Evolutionary conservation across 306 rosid genomes (phyloP).

Genomic region (Quercus suber): DNA sequence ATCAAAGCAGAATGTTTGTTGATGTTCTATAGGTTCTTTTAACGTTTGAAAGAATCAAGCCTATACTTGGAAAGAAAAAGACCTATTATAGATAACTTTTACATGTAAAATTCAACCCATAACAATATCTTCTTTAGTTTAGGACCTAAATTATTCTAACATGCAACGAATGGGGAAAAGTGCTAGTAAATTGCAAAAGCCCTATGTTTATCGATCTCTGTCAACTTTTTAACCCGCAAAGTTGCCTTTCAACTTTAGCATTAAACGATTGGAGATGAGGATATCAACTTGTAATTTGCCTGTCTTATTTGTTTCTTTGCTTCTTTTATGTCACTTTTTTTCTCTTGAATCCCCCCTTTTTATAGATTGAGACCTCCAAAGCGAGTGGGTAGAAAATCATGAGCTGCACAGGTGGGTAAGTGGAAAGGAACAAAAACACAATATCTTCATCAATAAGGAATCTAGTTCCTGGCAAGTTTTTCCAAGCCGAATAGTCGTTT

Average conservation of each 20-base stretch:
- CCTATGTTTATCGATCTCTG: conserved; percentile 51
- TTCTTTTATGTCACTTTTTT: conserved; percentile 21
- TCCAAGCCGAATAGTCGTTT: not conserved
- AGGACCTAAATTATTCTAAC: not conserved
- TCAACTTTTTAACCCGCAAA: conserved; percentile 42
- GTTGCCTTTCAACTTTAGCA: conserved; percentile 56
- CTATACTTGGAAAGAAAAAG: too few species aligned
- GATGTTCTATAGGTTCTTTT: too few species aligned
- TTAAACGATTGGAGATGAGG: conserved; percentile 34
- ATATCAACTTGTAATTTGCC: conserved; percentile 37
- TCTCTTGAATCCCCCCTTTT: conserved; percentile 30
- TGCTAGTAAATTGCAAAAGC: conserved; percentile 5
- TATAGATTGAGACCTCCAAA: conserved; percentile 45
- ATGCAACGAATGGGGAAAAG: not conserved
- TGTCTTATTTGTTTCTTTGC: conserved; percentile 39
- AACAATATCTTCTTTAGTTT: not conserved
- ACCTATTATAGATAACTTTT: too few species aligned
- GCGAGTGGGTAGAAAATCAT: conserved; percentile 30
- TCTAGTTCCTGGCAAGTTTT: conserved; percentile 17
- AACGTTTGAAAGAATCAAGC: too few species aligned
- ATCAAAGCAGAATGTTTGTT: too few species aligned
- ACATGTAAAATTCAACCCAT: too few species aligned
- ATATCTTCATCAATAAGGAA: conserved; percentile 59
- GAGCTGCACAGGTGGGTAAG: conserved; percentile 10
- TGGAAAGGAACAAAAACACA: not conserved